phyloP scores from a whole-genome alignment of 2,329 filamentous ascomycete genomes.

The Magnaporthiopsis rhizophila region DNA sequence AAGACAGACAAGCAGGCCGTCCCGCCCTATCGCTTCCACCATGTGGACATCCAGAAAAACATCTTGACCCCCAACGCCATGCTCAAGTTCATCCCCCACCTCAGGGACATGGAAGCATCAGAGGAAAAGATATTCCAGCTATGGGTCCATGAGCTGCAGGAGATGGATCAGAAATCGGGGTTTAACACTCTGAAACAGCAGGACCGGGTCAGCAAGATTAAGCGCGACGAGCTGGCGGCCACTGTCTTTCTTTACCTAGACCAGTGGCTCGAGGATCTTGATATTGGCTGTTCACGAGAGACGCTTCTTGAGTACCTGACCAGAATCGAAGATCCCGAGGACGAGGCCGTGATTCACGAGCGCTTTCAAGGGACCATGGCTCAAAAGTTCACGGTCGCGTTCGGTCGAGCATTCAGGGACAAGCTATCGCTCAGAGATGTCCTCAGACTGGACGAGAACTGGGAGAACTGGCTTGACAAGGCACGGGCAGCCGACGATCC shows the following conservation, averaged over 20 bases:
- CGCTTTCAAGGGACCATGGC: conserved; percentile 24
- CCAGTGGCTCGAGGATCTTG: conserved; percentile 41
- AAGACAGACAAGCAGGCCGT: conserved; percentile 44
- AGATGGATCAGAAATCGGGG: conserved; percentile 48
- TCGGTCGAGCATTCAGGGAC: conserved; percentile 45
- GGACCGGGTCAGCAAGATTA: conserved; percentile 40
- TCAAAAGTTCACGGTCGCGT: conserved; percentile 46
- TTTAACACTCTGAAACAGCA: conserved; percentile 46
- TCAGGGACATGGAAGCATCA: conserved; percentile 45
- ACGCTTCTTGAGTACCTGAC: conserved; percentile 17
- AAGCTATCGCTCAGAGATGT: conserved; percentile 43
- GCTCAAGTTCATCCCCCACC: conserved; percentile 51
- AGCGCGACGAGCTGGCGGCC: conserved; percentile 43
- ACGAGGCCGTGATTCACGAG: background rate
- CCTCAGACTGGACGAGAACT: conserved; percentile 42
- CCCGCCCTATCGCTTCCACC: conserved; percentile 51
- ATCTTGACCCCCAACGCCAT: conserved; percentile 52
- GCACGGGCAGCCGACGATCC: conserved; percentile 44
- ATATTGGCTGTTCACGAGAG: conserved; percentile 31
- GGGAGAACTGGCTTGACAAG: conserved; percentile 45
- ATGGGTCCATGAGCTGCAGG: conserved; percentile 50
- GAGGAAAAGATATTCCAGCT: conserved; percentile 46
- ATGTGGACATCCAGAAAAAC: conserved; percentile 52
- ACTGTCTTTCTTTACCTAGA: conserved; percentile 46
- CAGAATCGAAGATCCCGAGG: conserved; percentile 24